A percentile compares a stretch with the other conserved stretches of the same genome.
These are phyloP conservation scores for Fusarium sp. DNA, from an alignment of 2,329 filamentous ascomycete species.

Conservation along the genomic window DNA sequence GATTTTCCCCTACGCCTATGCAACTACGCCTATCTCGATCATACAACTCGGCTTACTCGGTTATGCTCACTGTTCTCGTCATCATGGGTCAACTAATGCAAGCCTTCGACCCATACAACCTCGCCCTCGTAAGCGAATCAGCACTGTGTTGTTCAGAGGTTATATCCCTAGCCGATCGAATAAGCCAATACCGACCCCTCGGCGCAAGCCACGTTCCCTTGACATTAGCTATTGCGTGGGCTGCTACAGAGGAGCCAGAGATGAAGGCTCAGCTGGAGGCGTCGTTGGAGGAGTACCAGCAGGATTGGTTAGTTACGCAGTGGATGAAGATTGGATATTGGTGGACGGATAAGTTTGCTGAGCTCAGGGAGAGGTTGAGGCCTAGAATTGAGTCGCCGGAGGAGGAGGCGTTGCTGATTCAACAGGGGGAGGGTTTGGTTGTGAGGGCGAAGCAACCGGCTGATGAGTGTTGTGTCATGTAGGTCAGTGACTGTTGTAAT, in stretches of 20 bases:
- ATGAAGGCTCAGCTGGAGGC: conserved; percentile 29
- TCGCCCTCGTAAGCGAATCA: conserved; percentile 21
- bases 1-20: conserved; percentile 23
- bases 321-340: conserved; percentile 34
- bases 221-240: conserved; percentile 33
- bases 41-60: conserved; percentile 32
- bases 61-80: conserved; percentile 17
- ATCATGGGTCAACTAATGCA: conserved; percentile 39
- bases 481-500: not conserved
- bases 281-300: conserved; percentile 31
- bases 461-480: conserved; percentile 38
- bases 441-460: not conserved
- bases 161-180: conserved; percentile 13
- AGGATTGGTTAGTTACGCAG: conserved; percentile 32
- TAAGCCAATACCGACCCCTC: conserved; percentile 28
- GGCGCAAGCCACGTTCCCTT: conserved; percentile 37
- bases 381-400: conserved; percentile 8
- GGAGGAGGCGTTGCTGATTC: conserved; percentile 2
- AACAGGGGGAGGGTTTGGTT: not conserved
- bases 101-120: conserved; percentile 34
- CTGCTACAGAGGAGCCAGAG: conserved; percentile 30
- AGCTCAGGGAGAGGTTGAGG: conserved; percentile 18
- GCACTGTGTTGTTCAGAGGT: conserved; percentile 35
- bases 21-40: conserved; percentile 23
- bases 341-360: conserved; percentile 37